Evolutionary conservation across 306 rosid genomes (phyloP), one percentile per base, ranked within the genome.

Genomic region (Casuarina cunninghamiana): DNA sequence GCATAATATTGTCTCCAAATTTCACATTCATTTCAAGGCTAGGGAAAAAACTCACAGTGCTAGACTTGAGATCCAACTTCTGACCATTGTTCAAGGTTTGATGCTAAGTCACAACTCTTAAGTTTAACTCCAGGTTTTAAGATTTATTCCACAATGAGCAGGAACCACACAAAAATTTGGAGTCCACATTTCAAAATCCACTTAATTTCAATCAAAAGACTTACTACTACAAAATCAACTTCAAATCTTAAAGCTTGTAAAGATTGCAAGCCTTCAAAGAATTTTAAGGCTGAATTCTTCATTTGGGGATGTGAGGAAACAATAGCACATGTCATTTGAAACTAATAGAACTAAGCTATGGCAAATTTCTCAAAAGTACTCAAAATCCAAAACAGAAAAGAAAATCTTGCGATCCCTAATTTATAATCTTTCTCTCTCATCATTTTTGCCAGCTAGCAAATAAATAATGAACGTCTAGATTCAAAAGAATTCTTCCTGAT

Each of bases 361-460:
- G 49, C 9, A 66, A 42, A 66, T 2, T 66, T 62, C 71, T 66
- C 13, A 3, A 41, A 42, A 26, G 4, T 67, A 41, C 42, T n/a
- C 50, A 9, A 67, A 17, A 67, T 17, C 37, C 35, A 42, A 8
- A 67, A n/a, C 71, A 67, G 32, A 3, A 58, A 6, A 10, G n/a
- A 17, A 42, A 1, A n/a, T 8, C 17, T 6, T 26, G 11, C 49
- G 5, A 6, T 42, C 60, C 44, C 67, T 67, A 51, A 67, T 42
- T 6, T 21, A 51, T 13, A 57, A 42, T 66, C 26, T 19, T 67
- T 48, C 44, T 16, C 19, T 6, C 78, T 16, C 46, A 13, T 38
- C 74, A 41, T 51, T 19, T 17, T 66, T 39, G 37, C 51, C 79
- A 49, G 68, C 48, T 53, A 66, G 26, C 78, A 54, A 79, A 79